Base-by-base conservation (phyloP, 2,329 filamentous ascomycete species). In the Cadophora sp. region DNA sequence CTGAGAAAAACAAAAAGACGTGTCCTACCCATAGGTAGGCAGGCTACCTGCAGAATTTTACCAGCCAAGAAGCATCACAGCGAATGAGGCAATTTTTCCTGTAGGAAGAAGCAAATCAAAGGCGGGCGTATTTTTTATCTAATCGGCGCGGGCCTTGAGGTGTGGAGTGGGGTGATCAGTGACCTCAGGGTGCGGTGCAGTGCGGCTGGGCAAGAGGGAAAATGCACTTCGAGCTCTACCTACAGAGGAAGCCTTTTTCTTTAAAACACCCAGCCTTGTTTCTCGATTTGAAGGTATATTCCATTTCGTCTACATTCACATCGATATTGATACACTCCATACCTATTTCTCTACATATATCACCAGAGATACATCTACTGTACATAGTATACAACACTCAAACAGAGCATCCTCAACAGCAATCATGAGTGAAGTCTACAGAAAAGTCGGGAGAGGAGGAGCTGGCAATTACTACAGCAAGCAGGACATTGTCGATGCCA, bases 381-480 rank as follows among this genome's bases (percentile, higher is more conserved):
- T 18, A 18, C 20, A 51, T 30, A 30, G 16, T 22, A 51, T 30
- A 39, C 36, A 39, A 39, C 36, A 39, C 36, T 39, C 36, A 39
- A 39, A 39, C 36, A 39, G 36, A 39, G 36, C 36, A 39, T 39
- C 7, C 36, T 39, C 36, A 22, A 59, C 30, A 33, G 41, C 64
- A 65, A 50, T 14, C 33, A 72, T 71, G 68, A 62, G 70, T 41
- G 71, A 75, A 65, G 36, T 76, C 72, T 78, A 76, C 73, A 75
- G 75, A 74, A 66, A 84, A 84, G 72, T 84, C 50, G 88, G 88
- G 65, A 85, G 88, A 59, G 88, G 88, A 63, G 88, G 88, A 59
- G 87, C 87, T 6, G 88, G 88, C 62, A 91, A 91, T 78, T 89
- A 84, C 76, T 83, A 83, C 73, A 81, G 81, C 73, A 81, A 84